phyloP scores from a whole-genome alignment of 2,329 filamentous ascomycete species.

The Cladosporium sp. region DNA sequence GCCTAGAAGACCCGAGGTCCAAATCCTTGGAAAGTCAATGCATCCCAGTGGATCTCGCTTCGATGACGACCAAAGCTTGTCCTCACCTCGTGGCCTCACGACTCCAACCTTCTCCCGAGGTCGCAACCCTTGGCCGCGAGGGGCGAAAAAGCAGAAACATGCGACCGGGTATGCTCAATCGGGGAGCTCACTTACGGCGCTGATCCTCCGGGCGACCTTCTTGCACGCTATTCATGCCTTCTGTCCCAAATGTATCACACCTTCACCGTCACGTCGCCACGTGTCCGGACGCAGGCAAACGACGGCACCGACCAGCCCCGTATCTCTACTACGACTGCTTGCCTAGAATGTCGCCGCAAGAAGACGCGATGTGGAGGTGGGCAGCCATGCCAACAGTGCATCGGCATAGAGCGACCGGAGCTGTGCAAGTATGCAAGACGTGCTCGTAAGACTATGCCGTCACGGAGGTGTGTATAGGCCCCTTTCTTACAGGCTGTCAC shows the following conservation, averaged over 20 bases:
- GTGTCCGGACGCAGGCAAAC: not conserved
- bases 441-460: slow-evolving; percentile 71
- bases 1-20: not conserved
- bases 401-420: slow-evolving; percentile 76
- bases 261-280: not conserved
- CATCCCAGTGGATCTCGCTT: not conserved
- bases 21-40: not conserved
- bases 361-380: slow-evolving; percentile 70
- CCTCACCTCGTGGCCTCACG: not conserved
- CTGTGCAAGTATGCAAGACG: slow-evolving; percentile 79
- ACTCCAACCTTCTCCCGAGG: not conserved
- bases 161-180: not conserved
- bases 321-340: slow-evolving; percentile 15
- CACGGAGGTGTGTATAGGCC: slow-evolving; percentile 64
- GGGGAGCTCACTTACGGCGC: not conserved
- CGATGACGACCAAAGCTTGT: not conserved
- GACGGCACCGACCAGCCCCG: slow-evolving; percentile 5
- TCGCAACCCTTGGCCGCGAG: not conserved
- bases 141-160: not conserved
- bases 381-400: slow-evolving; percentile 77
- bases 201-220: not conserved
- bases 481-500: not conserved
- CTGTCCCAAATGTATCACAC: not conserved
- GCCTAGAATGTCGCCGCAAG: slow-evolving; percentile 15
- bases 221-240: not conserved